A percentile compares a stretch with the other conserved stretches of the same genome.
Conservation (phyloP, 2,329 filamentous ascomycete species). For the Colletotrichum ledebouriae region DNA sequence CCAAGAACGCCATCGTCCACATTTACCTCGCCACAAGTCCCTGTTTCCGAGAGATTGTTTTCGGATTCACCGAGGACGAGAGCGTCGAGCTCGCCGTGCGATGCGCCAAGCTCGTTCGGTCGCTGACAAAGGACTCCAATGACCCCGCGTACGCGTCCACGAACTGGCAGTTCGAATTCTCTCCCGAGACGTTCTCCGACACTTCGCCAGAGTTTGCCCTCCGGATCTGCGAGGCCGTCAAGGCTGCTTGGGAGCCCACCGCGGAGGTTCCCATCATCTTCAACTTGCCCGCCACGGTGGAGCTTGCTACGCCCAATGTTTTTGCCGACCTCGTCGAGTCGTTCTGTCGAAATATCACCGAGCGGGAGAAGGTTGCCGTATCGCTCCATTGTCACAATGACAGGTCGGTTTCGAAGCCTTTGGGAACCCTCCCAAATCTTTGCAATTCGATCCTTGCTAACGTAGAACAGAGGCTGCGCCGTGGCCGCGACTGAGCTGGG, state of each 20-base stretch:
- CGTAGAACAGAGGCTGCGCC: slow-evolving; percentile 76
- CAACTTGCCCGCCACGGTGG: slow-evolving; percentile 96
- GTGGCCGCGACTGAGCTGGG: slow-evolving; percentile 91
- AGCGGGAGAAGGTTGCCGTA: slow-evolving; percentile 88
- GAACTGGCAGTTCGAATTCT: slow-evolving; percentile 86
- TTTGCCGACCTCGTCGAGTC: slow-evolving; percentile 98
- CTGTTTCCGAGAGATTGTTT: slow-evolving; percentile 93
- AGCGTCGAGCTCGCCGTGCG: slow-evolving; percentile 84
- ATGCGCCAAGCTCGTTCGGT: slow-evolving; percentile 88
- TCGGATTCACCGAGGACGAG: slow-evolving; percentile 87
- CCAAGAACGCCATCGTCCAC: slow-evolving; percentile 95
- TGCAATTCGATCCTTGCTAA: no score
- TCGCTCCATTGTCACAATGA: slow-evolving; percentile 97
- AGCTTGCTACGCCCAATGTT: slow-evolving; percentile 93
- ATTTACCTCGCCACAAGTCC: slow-evolving; percentile 89
- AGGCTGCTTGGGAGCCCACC: slow-evolving; percentile 87
- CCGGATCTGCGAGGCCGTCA: slow-evolving; percentile 90
- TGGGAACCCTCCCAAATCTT: no score
- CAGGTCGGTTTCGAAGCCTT: slow-evolving; percentile 24
- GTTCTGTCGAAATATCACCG: slow-evolving; percentile 87
- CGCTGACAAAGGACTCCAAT: slow-evolving; percentile 81
- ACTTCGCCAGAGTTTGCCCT: slow-evolving; percentile 86
- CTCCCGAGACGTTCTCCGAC: slow-evolving; percentile 91
- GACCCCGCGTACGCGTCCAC: slow-evolving; percentile 69
- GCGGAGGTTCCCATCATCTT: slow-evolving; percentile 83